Base-by-base conservation (phyloP, 768 basidiomycete genomes). In the Boletus huronensis region DNA sequence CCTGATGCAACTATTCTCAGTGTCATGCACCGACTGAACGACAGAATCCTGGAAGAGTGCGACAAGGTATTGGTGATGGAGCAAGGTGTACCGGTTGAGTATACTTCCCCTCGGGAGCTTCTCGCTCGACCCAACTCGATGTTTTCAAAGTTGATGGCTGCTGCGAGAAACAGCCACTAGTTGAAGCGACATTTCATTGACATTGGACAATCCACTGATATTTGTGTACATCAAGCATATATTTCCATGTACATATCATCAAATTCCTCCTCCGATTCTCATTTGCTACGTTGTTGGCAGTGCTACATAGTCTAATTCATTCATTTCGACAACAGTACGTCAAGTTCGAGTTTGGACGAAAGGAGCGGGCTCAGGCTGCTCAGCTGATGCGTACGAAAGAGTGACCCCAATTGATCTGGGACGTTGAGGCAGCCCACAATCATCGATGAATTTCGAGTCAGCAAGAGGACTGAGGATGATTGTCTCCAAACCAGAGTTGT, bases 31-130 rank as follows among this genome's bases (percentile, higher is more conserved):
- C 52, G 69, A n/a, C 50, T 70, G 48, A 70, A 28, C 44, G 69
- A 69, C 55, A 56, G 17, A 42, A 64, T 69, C 34, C 34, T 70
- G 29, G 45, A 60, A 21, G 69, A 70, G 42, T 70, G 68, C 21
- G 67, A 70, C 58, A 68, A 64, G 50, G 60, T 70, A 29, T 54
- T 70, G 57, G 69, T 70, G 40, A 77, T 77, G 75, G 78, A 78
- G 39, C 65, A 67, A 34, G 67, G 69, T 41, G 61, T 64, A 11
- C 65, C 68, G 2, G 57, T 64, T 6, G 68, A 70, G 31, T 64
- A 59, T 40, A 67, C 65, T 16, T 43, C 67, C 4, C 69, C 68
- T 3, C 47, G 39, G 38, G 60, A 48, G 7, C 57, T 66, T 34
- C 60, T 68, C n/a, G 45, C 58, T 5, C 60, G 58, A 40, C 61